Conservation (phyloP, 2,329 filamentous ascomycete species). For the Neocatenulostroma microsporum region DNA sequence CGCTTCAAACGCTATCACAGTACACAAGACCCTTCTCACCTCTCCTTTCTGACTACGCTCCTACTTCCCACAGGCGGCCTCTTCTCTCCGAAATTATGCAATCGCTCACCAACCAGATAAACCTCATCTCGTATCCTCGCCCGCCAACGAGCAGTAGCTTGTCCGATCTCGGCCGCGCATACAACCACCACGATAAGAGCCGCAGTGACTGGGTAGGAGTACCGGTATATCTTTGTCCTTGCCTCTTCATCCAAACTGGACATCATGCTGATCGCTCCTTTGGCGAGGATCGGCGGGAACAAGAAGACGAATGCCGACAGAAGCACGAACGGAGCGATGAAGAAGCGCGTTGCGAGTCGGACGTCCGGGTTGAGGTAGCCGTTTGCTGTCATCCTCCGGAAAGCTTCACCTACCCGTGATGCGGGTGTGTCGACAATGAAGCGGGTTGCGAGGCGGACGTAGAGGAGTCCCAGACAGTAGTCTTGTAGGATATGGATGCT, state of each 20-base stretch:
- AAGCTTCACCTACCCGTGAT: conserved; percentile 64
- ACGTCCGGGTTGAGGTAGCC: conserved; percentile 76
- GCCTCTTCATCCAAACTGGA: not conserved
- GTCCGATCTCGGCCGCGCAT: conserved; percentile 30
- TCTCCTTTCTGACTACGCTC: conserved; percentile 26
- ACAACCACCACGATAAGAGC: conserved; percentile 9
- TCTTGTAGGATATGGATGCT: conserved; percentile 83
- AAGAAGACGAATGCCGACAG: conserved; percentile 56
- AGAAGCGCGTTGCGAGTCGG: conserved; percentile 69
- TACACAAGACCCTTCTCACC: conserved; percentile 9
- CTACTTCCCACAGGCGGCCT: conserved; percentile 27
- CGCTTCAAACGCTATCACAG: not conserved
- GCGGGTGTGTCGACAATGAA: conserved; percentile 60
- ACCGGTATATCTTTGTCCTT: conserved; percentile 47
- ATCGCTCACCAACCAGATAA: conserved; percentile 84
- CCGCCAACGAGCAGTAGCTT: conserved; percentile 67
- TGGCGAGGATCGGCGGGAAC: conserved; percentile 56
- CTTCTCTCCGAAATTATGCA: conserved; percentile 84
- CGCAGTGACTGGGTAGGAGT: conserved; percentile 60
- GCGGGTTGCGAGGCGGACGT: conserved; percentile 70
- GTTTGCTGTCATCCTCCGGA: conserved; percentile 54
- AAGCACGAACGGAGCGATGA: conserved; percentile 67
- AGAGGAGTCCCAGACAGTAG: conserved; percentile 88
- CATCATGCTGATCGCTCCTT: conserved; percentile 35
- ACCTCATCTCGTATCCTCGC: conserved; percentile 84